Percentiles rank a stretch among this genome's conserved stretches.
Conservation (phyloP, 176 grass and related monocot species). For the Oryza longistaminata region DNA sequence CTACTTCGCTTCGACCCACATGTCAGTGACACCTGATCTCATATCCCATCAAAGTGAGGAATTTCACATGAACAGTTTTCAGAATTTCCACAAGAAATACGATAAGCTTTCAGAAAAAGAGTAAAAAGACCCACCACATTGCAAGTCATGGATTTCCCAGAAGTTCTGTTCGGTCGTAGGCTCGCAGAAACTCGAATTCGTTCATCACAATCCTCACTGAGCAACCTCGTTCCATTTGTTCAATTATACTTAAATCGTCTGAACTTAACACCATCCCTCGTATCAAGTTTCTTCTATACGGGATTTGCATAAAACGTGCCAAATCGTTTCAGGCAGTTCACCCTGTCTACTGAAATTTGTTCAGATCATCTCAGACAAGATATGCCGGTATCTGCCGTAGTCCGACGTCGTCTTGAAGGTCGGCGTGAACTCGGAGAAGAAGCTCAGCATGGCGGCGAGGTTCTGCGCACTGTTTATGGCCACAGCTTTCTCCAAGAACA, state of each 20-base stretch:
- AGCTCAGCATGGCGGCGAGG: slow-evolving; percentile 74
- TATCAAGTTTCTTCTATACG: neutral
- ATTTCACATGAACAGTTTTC: neutral
- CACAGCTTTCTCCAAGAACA: slow-evolving; percentile 88
- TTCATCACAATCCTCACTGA: too few species aligned
- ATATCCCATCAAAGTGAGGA: too few species aligned
- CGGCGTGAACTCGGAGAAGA: slow-evolving; percentile 79
- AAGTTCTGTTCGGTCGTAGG: too few species aligned
- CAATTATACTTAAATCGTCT: neutral
- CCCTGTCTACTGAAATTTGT: neutral
- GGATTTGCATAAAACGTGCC: neutral
- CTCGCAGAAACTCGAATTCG: too few species aligned
- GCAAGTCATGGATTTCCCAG: too few species aligned
- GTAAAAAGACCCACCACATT: neutral
- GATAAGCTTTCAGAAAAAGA: neutral
- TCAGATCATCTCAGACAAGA: slow-evolving; percentile 75
- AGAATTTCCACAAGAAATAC: neutral
- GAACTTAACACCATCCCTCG: neutral
- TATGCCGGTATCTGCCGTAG: slow-evolving; percentile 62
- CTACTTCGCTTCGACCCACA: too few species aligned
- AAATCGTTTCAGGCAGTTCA: neutral
- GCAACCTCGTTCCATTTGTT: too few species aligned
- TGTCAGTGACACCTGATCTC: too few species aligned
- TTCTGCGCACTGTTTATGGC: slow-evolving; percentile 53
- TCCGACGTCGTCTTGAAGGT: slow-evolving; percentile 75